Conservation (phyloP, 78 protist genomes). For the Blattamonas nauphoetae region DNA sequence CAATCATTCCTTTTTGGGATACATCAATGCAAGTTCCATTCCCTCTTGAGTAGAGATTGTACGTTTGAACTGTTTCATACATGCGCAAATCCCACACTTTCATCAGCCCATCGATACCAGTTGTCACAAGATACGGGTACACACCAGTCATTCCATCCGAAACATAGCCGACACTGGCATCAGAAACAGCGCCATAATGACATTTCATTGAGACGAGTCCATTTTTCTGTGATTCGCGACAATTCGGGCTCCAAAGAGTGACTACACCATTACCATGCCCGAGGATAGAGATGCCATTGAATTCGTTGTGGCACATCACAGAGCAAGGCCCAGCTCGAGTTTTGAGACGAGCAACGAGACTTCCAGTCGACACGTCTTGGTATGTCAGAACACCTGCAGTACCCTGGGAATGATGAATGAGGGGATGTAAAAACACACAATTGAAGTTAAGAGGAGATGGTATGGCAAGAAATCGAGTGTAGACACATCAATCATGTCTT, state of each 20-base stretch:
- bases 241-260: background rate
- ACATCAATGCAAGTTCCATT: conserved; percentile 19
- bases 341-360: conserved; percentile 30
- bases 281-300: conserved; percentile 60
- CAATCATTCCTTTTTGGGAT: conserved; percentile 64
- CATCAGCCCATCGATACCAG: conserved; percentile 61
- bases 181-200: no score
- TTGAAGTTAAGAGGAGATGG: conserved; percentile 73
- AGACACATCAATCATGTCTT: conserved; percentile 42
- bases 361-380: conserved; percentile 61
- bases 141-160: no score
- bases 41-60: background rate
- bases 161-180: no score
- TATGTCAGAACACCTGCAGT: conserved; percentile 29
- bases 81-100: conserved; percentile 87
- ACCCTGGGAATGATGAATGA: background rate
- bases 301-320: conserved; percentile 53
- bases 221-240: background rate
- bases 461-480: conserved; percentile 69
- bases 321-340: conserved; percentile 35
- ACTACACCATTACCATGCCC: conserved; percentile 66
- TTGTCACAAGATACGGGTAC: no score
- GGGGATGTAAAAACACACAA: background rate
- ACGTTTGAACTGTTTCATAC: background rate
- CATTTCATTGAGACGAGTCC: background rate